These are phyloP conservation scores for Haematococcus lacustris DNA, from an alignment of 139 green algal genomes.

Conservation along the genomic window DNA sequence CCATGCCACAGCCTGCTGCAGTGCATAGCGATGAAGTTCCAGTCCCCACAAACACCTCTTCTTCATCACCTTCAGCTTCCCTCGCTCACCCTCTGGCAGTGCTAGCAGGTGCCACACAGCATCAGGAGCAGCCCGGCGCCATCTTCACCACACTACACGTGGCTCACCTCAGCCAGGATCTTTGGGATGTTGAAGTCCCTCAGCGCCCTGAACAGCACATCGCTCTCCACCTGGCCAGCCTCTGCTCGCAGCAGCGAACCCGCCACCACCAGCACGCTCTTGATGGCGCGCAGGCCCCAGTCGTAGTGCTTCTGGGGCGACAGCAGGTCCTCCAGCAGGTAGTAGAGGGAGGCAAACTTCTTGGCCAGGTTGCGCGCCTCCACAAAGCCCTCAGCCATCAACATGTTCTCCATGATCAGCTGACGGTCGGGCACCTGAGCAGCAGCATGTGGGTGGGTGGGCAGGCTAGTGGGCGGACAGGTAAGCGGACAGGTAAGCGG, in stretches of 20 bases:
- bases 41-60: too few species aligned
- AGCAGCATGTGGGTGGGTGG: too few species aligned
- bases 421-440: slow-evolving; percentile 69
- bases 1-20: too few species aligned
- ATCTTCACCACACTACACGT: background rate
- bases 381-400: slow-evolving; percentile 80
- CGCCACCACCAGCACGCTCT: slow-evolving; percentile 78
- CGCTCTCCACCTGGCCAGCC: slow-evolving; percentile 71
- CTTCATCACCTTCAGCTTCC: too few species aligned
- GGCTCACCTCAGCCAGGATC: slow-evolving; percentile 40
- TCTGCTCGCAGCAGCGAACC: slow-evolving; percentile 67
- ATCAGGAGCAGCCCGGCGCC: background rate
- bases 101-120: background rate
- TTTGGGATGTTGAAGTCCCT: slow-evolving; percentile 84
- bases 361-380: slow-evolving; percentile 70
- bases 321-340: slow-evolving; percentile 76
- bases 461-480: too few species aligned
- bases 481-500: too few species aligned
- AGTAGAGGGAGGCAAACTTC: slow-evolving; percentile 78
- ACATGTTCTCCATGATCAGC: slow-evolving; percentile 88
- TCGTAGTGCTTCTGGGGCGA: slow-evolving; percentile 82
- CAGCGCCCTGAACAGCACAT: slow-evolving; percentile 77
- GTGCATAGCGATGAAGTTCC: too few species aligned
- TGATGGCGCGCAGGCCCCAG: slow-evolving; percentile 80
- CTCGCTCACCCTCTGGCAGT: too few species aligned